A percentile compares a stretch with the other conserved stretches of the same genome.
phyloP scores from a whole-genome alignment of 768 basidiomycete genomes.

The Lentinula boryana region DNA sequence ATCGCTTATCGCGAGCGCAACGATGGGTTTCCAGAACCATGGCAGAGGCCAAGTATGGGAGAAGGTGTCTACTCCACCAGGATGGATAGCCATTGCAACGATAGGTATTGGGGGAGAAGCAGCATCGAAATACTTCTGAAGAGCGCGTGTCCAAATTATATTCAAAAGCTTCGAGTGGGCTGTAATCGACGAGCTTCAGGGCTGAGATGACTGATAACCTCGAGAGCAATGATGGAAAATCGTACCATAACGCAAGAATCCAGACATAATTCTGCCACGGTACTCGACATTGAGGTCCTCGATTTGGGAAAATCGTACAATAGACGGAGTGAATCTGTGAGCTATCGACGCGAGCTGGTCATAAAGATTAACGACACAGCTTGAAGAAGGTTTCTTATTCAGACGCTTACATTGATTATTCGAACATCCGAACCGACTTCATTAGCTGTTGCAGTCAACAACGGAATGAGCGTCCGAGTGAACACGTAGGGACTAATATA shows the following conservation, averaged over 20 bases:
- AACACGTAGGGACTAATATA: slow-evolving; percentile 41
- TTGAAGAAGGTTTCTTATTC: background rate
- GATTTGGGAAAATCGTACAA: slow-evolving; percentile 10
- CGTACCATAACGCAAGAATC: slow-evolving; percentile 11
- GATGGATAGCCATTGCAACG: slow-evolving; percentile 20
- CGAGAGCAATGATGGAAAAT: background rate
- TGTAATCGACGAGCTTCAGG: background rate
- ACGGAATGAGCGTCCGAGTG: slow-evolving; percentile 40
- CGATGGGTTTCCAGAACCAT: slow-evolving; percentile 5
- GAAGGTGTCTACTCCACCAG: slow-evolving; percentile 25
- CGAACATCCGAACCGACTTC: slow-evolving; percentile 43
- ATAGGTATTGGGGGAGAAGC: slow-evolving; percentile 9
- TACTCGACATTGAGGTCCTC: slow-evolving; percentile 13
- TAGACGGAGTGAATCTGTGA: slow-evolving; percentile 6
- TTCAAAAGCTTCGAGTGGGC: slow-evolving; percentile 14
- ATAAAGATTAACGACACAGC: background rate
- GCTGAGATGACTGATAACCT: too few species aligned
- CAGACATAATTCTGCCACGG: background rate
- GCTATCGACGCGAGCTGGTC: slow-evolving; percentile 11
- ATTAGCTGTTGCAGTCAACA: slow-evolving; percentile 37
- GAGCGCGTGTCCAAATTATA: slow-evolving; percentile 7
- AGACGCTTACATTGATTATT: slow-evolving; percentile 36
- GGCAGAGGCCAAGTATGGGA: slow-evolving; percentile 14
- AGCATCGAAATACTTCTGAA: slow-evolving; percentile 6
- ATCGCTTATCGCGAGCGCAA: background rate